phyloP scores from a whole-genome alignment of 352 stramenopile genomes.

The Phytophthora gonapodyides region DNA sequence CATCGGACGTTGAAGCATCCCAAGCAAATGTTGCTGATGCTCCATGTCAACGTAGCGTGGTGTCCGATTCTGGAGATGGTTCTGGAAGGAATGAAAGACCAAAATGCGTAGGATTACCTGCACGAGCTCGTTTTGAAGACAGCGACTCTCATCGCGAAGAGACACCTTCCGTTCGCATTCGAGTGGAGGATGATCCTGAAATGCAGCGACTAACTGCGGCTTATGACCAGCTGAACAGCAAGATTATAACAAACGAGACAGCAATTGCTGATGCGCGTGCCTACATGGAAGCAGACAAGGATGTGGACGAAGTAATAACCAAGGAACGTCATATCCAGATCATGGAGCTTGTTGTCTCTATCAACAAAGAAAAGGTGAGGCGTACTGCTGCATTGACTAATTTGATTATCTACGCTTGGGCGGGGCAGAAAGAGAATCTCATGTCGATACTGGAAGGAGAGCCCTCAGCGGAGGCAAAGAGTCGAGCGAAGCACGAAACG shows the following conservation, averaged over 20 bases:
- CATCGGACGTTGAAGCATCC: too few species aligned
- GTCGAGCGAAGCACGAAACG: background rate
- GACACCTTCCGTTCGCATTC: background rate
- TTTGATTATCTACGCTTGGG: slow-evolving; percentile 4
- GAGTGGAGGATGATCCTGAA: background rate
- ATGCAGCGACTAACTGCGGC: background rate
- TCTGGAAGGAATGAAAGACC: too few species aligned
- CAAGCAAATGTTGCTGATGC: too few species aligned
- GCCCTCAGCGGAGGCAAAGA: background rate
- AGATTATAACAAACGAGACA: slow-evolving; percentile 6
- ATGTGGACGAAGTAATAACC: background rate
- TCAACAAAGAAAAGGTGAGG: slow-evolving; percentile 12
- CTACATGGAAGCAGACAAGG: slow-evolving; percentile 5
- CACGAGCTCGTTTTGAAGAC: too few species aligned
- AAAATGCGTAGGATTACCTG: too few species aligned
- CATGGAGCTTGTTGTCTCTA: slow-evolving; percentile 4
- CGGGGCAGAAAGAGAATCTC: background rate
- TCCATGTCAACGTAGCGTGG: too few species aligned
- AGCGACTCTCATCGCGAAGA: too few species aligned
- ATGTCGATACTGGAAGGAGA: background rate
- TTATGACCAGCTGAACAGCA: slow-evolving; percentile 6
- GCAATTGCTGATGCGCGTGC: slow-evolving; percentile 7
- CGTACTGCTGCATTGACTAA: slow-evolving; percentile 1
- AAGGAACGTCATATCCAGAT: slow-evolving; percentile 5
- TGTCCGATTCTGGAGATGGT: too few species aligned